Conservation (phyloP, 345 rosid genomes). For the Garcia nutans region DNA sequence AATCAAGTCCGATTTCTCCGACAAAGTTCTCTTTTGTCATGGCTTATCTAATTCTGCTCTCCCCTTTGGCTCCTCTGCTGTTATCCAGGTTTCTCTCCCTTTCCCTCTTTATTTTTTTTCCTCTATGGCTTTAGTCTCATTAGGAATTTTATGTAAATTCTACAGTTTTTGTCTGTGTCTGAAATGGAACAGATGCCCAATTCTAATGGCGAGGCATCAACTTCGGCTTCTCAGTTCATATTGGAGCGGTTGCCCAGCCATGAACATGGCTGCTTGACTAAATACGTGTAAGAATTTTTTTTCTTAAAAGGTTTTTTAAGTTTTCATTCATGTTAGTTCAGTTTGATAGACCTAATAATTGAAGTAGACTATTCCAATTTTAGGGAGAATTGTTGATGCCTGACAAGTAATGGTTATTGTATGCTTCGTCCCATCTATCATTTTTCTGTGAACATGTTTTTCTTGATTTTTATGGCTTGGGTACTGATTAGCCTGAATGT, state of each 20-base stretch:
- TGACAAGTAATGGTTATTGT: background rate
- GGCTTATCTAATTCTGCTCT: conserved; percentile 69
- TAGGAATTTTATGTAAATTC: background rate
- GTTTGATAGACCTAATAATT: background rate
- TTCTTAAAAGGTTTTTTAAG: background rate
- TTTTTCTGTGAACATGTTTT: background rate
- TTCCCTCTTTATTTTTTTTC: no score
- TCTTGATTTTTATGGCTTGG: background rate
- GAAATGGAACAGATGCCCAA: conserved; percentile 40
- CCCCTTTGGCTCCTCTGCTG: conserved; percentile 73
- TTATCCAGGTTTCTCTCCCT: conserved; percentile 51
- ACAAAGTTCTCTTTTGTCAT: conserved; percentile 51
- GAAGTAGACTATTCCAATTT: background rate
- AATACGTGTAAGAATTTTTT: conserved; percentile 48
- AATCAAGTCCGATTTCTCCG: conserved; percentile 67
- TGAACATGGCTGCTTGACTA: conserved; percentile 49
- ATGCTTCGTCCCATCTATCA: background rate
- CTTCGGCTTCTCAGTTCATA: conserved; percentile 50
- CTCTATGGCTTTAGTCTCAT: background rate
- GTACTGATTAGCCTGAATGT: background rate
- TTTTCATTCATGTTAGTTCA: background rate
- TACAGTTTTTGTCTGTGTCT: background rate
- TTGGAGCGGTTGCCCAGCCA: conserved; percentile 48
- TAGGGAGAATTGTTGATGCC: background rate
- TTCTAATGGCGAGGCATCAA: conserved; percentile 37